These are phyloP conservation scores for Trichoderma gamsii DNA, from an alignment of 495 filamentous ascomycete genomes.

Conservation along the genomic window DNA sequence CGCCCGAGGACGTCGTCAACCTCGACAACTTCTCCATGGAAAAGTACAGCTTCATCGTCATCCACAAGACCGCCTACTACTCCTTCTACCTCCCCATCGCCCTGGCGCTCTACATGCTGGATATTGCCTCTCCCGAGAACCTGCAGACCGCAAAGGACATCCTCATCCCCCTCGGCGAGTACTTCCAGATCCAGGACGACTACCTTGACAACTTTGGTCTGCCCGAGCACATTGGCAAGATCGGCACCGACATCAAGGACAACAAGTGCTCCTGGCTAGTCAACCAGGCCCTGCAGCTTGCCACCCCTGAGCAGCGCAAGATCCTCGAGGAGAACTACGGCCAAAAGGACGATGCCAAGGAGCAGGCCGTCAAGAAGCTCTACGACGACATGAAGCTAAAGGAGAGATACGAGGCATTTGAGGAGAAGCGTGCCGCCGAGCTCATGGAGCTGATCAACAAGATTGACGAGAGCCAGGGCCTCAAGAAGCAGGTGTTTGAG, in stretches of 20 bases:
- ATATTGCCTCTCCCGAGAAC: slow-evolving; percentile 75
- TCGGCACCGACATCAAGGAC: slow-evolving; percentile 96
- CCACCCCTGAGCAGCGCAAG: slow-evolving; percentile 73
- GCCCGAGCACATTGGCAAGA: slow-evolving; percentile 88
- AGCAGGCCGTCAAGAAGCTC: slow-evolving; percentile 78
- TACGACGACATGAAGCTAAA: slow-evolving; percentile 81
- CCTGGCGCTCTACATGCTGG: slow-evolving; percentile 73
- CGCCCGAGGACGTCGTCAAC: slow-evolving; percentile 85
- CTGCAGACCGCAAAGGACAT: slow-evolving; percentile 82
- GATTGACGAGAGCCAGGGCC: slow-evolving; percentile 75
- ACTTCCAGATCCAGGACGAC: slow-evolving; percentile 98
- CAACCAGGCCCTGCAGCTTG: slow-evolving; percentile 80
- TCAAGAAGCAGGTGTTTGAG: slow-evolving; percentile 88
- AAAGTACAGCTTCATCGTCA: slow-evolving; percentile 97
- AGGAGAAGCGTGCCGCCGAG: slow-evolving; percentile 73
- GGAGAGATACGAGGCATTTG: slow-evolving; percentile 75
- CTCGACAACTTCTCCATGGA: slow-evolving; percentile 88
- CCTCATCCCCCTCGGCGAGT: slow-evolving; percentile 95
- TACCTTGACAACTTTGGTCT: slow-evolving; percentile 96
- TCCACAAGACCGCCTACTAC: slow-evolving; percentile 99
- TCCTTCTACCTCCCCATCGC: slow-evolving; percentile 98
- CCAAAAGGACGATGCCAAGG: slow-evolving; percentile 71
- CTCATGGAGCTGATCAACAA: slow-evolving; percentile 66
- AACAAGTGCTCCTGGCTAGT: slow-evolving; percentile 99
- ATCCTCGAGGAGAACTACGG: slow-evolving; percentile 82